These are phyloP conservation scores for Coemansia sp. DNA, from an alignment of 192 early-diverging fungal genomes.

Conservation along the genomic window DNA sequence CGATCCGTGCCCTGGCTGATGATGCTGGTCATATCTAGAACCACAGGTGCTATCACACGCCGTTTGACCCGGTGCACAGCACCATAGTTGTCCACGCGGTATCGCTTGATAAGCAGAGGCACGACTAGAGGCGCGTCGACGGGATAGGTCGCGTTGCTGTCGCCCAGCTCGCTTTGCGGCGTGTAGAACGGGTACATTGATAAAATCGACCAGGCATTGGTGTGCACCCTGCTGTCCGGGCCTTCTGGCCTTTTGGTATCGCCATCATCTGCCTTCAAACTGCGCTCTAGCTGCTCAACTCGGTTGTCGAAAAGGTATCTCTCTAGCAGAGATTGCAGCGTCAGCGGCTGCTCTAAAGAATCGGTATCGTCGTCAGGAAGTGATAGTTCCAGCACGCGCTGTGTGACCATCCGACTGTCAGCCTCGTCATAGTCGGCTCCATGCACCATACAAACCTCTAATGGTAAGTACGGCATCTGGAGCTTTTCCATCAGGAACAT, in stretches of 20 bases:
- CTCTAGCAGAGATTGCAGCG: slow-evolving; percentile 61
- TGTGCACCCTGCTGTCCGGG: slow-evolving; percentile 52
- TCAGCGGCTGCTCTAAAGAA: slow-evolving; percentile 17
- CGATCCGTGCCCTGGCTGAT: slow-evolving; percentile 17
- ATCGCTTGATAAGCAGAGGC: slow-evolving; percentile 72
- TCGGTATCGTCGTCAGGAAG: slow-evolving; percentile 32
- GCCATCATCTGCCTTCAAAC: slow-evolving; percentile 10
- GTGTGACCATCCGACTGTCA: slow-evolving; percentile 69
- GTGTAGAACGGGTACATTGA: slow-evolving; percentile 73
- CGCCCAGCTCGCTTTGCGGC: slow-evolving; percentile 67
- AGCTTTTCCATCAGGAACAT: slow-evolving; percentile 67
- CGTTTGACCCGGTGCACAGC: slow-evolving; percentile 48
- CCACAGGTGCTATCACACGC: slow-evolving; percentile 59
- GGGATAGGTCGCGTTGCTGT: slow-evolving; percentile 59
- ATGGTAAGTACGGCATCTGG: slow-evolving; percentile 68
- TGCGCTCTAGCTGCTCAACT: slow-evolving; percentile 46
- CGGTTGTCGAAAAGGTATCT: slow-evolving; percentile 69
- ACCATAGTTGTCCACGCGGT: slow-evolving; percentile 53
- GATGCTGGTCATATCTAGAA: slow-evolving; percentile 34
- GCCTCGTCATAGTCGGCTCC: slow-evolving; percentile 66
- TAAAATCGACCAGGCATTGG: slow-evolving; percentile 72
- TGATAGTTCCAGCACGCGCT: slow-evolving; percentile 62
- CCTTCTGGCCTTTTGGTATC: neutral
- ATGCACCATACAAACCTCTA: slow-evolving; percentile 68
- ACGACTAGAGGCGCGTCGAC: slow-evolving; percentile 62